Evolutionary conservation across 2,329 filamentous ascomycete genomes (phyloP).

Genomic region (Xylaria sp.): DNA sequence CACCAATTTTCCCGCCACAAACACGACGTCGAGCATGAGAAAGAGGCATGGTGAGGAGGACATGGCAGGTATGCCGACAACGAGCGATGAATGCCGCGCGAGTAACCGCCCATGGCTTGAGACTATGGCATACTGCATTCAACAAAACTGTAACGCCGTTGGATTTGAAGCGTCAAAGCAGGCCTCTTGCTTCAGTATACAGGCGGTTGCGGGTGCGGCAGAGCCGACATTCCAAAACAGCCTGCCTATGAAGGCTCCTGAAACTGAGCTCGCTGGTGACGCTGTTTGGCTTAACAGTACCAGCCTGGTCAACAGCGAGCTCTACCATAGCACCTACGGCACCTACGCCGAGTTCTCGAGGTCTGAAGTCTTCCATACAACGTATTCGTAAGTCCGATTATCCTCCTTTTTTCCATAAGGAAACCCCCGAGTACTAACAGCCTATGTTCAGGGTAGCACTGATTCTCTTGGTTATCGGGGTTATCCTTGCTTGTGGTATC

Average conservation of each 20-base stretch:
- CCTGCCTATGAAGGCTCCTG: slow-evolving; percentile 38
- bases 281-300: slow-evolving; percentile 47
- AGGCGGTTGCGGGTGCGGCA: slow-evolving; percentile 34
- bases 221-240: slow-evolving; percentile 42
- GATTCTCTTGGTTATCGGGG: slow-evolving; percentile 38
- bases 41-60: slow-evolving; percentile 41
- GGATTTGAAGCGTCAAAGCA: slow-evolving; percentile 38
- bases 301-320: slow-evolving; percentile 45
- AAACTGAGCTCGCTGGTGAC: slow-evolving; percentile 38
- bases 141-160: slow-evolving; percentile 29
- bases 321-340: slow-evolving; percentile 43
- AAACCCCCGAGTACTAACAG: background rate
- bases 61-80: slow-evolving; percentile 34
- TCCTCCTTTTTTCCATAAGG: background rate
- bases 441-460: slow-evolving; percentile 30
- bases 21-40: slow-evolving; percentile 24
- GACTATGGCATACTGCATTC: slow-evolving; percentile 39
- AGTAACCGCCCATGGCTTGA: slow-evolving; percentile 34
- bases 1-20: slow-evolving; percentile 38
- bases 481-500: slow-evolving; percentile 30
- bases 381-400: slow-evolving; percentile 43
- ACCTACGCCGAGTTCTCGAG: slow-evolving; percentile 44
- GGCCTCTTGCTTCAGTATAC: slow-evolving; percentile 44
- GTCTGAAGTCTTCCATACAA: slow-evolving; percentile 45
- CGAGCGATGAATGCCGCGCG: slow-evolving; percentile 35